These are phyloP conservation scores for Macrotyloma uniflorum DNA, from an alignment of 306 rosid genomes.

Conservation along the genomic window DNA sequence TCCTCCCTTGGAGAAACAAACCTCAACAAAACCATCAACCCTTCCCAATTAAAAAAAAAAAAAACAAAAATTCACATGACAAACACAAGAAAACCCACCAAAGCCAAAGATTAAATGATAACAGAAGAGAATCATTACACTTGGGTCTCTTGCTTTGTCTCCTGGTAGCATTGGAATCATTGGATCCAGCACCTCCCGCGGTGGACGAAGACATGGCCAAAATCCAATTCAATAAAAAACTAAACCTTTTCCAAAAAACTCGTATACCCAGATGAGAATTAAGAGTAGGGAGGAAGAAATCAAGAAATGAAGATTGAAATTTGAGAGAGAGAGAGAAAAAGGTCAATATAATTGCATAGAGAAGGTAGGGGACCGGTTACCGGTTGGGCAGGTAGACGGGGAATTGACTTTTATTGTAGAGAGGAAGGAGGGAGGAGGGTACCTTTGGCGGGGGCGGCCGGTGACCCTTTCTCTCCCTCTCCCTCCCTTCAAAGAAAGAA, in stretches of 20 bases:
- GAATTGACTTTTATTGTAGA: slow-evolving; percentile 20
- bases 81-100: not conserved
- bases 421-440: slow-evolving; percentile 16
- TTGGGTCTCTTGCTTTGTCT: slow-evolving; percentile 88
- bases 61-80: not conserved
- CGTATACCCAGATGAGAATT: not conserved
- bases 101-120: not conserved
- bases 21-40: not conserved
- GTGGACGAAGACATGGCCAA: slow-evolving; percentile 61
- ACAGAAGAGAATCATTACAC: slow-evolving; percentile 50
- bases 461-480: slow-evolving; percentile 34
- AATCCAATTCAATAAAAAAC: slow-evolving; percentile 41
- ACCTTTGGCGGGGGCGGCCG: slow-evolving; percentile 44
- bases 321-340: not conserved
- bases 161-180: slow-evolving; percentile 60
- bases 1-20: not conserved
- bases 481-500: not conserved
- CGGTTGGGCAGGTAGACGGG: slow-evolving; percentile 21
- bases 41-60: not conserved
- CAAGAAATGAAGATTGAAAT: slow-evolving; percentile 12
- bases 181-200: slow-evolving; percentile 72
- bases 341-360: not conserved
- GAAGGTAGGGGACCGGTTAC: slow-evolving; percentile 31
- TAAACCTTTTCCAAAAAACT: slow-evolving; percentile 12
- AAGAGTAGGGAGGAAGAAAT: not conserved